Evolutionary conservation across 495 filamentous ascomycete genomes (phyloP).

Genomic region (Staphylotrichum longicolle): DNA sequence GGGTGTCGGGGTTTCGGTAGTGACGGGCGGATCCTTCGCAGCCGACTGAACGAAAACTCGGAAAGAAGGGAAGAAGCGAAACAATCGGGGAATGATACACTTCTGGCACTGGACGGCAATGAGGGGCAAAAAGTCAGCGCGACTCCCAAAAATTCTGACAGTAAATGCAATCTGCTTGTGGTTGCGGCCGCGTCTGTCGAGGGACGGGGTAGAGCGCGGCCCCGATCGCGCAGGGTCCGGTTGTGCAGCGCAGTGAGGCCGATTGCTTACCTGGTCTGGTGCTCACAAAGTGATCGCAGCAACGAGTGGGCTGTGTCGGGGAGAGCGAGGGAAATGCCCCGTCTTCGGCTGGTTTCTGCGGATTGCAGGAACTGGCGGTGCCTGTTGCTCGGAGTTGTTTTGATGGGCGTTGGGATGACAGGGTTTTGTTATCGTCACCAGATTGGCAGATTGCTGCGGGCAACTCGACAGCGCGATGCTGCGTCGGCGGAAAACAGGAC

Average conservation of each 20-base stretch:
- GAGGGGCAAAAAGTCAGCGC: conserved; percentile 14
- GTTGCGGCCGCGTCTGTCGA: not conserved
- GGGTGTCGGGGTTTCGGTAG: conserved; percentile 28
- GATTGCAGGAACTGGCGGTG: conserved; percentile 10
- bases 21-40: conserved; percentile 33
- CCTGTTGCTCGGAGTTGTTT: conserved; percentile 15
- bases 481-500: conserved; percentile 21
- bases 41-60: conserved; percentile 17
- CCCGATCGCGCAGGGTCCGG: not conserved
- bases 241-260: not conserved
- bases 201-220: not conserved
- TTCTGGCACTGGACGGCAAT: conserved; percentile 22
- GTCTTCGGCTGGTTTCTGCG: conserved; percentile 17
- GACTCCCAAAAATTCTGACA: not conserved
- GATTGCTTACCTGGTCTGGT: conserved; percentile 11
- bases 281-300: conserved; percentile 37
- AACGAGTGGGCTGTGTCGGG: conserved; percentile 27
- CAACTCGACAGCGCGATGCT: conserved; percentile 19
- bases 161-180: not conserved
- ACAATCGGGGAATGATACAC: conserved; percentile 33
- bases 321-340: conserved; percentile 24
- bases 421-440: conserved; percentile 32
- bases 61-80: conserved; percentile 14
- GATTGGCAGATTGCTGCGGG: conserved; percentile 23
- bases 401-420: conserved; percentile 22